Evolutionary conservation across 2,329 filamentous ascomycete species (phyloP).

Genomic region (Colletotrichum sp.): DNA sequence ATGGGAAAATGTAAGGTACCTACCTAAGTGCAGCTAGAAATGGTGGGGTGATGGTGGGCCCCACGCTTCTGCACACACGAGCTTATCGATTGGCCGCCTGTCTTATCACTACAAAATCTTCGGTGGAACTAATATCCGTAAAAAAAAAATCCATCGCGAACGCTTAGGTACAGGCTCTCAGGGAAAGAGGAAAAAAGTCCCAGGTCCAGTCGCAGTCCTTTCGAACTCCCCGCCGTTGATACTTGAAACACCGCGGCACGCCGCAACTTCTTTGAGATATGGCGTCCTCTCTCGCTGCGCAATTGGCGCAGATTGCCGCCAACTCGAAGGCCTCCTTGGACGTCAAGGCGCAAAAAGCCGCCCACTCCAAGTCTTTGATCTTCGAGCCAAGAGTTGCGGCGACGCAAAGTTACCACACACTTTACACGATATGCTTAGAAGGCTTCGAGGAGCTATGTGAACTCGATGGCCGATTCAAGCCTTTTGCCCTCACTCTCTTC

Average conservation of each 20-base stretch:
- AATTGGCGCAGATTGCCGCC: slow-evolving; percentile 90
- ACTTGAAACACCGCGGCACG: slow-evolving; percentile 20
- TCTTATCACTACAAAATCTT: slow-evolving; percentile 24
- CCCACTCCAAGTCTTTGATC: slow-evolving; percentile 93
- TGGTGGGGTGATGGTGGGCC: not conserved
- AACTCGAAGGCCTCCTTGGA: slow-evolving; percentile 91
- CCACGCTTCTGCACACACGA: slow-evolving; percentile 6
- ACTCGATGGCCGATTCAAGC: slow-evolving; percentile 78
- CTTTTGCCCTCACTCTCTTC: slow-evolving; percentile 82
- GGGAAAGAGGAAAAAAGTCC: not conserved
- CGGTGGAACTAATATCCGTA: slow-evolving; percentile 27
- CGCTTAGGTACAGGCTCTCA: slow-evolving; percentile 20
- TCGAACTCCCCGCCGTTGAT: slow-evolving; percentile 17
- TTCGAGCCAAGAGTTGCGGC: slow-evolving; percentile 87
- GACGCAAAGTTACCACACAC: slow-evolving; percentile 85
- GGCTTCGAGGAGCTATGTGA: slow-evolving; percentile 92
- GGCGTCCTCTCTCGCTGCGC: slow-evolving; percentile 87
- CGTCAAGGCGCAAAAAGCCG: slow-evolving; percentile 88
- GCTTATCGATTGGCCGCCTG: slow-evolving; percentile 19
- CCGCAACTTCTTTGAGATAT: slow-evolving; percentile 48
- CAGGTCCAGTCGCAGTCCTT: not conserved
- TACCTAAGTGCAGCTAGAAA: too few relatives aligned
- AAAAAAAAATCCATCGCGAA: slow-evolving; percentile 26
- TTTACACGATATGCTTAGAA: slow-evolving; percentile 85
- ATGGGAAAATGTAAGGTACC: not conserved